Evolutionary conservation across 345 rosid genomes (phyloP), one percentile per base, ranked within the genome.

Genomic region (Dipteronia sinensis): DNA sequence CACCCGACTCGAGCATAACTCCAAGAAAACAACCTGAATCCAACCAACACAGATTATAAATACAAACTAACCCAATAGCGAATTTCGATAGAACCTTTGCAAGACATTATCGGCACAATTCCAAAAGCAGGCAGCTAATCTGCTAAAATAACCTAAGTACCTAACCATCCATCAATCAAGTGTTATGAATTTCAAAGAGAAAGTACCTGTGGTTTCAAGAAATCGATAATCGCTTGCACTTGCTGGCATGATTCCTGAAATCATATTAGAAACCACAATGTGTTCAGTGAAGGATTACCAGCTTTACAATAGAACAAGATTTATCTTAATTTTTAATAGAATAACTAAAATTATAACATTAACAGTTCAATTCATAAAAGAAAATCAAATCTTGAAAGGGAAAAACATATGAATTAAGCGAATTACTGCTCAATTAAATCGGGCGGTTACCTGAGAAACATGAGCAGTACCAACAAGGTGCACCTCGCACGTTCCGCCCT

Each of bases 401-500:
- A 19, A 61, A 4, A 55, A 58, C 27, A 46, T 16, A 29, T 27
- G 1, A 25, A 51, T 75, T 15, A 13, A 65, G 29, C 76, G 19
- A 71, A 72, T 78, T 23, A 31, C 47, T 25, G 9, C 58, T 40
- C 49, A 8, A 19, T 8, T 46, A 7, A 34, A 76, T 42, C 46
- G 31, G 51, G 55, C 67, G 55, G 40, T 78, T 77, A 90, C 99
- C 98, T 89, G 85, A 11, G 98, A 97, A 38, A 94, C 98, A 79
- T 97, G 99, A 70, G 95, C 96, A 62, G 98, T 94, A 23, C 98
- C 99, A 59, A 97, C 88, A 84, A 97, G 69, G 76, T 88, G 90
- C 11, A 97, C 99, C 78, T 93, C 90, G 80, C 99, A 97, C 20
- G 79, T 81, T 78, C 98, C 97, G 25, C 91, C 89, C 46, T 79